Conservation (phyloP, 768 basidiomycete species). For the Pleurotus giganteus region DNA sequence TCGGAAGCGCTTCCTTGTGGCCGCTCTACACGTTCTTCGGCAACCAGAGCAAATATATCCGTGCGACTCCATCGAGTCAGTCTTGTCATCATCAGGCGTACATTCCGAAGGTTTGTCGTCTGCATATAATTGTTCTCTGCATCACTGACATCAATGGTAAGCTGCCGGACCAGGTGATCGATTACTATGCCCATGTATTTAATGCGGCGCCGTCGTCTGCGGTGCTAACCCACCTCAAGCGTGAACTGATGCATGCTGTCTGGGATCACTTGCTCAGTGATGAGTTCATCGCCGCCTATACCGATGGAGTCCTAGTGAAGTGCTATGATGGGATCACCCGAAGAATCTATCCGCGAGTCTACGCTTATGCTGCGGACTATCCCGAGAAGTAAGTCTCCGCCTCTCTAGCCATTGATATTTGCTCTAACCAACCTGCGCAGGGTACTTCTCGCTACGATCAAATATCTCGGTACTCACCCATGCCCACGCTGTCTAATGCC, state of each 20-base stretch:
- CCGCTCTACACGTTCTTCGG: conserved; percentile 30
- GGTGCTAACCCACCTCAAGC: conserved; percentile 7
- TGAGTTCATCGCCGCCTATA: conserved; percentile 8
- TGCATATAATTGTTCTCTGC: background rate
- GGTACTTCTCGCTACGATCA: conserved; percentile 32
- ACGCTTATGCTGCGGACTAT: background rate
- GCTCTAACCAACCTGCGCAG: conserved; percentile 15
- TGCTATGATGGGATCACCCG: conserved; percentile 7
- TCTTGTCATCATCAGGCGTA: conserved; percentile 41
- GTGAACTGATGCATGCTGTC: conserved; percentile 12
- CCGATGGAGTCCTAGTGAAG: conserved; percentile 7
- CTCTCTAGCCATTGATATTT: background rate
- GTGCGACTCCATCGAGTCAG: conserved; percentile 22
- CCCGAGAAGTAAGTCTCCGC: conserved; percentile 28
- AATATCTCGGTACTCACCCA: conserved; percentile 27
- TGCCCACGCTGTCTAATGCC: conserved; percentile 35
- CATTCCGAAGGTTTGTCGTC: conserved; percentile 32
- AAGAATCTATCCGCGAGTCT: background rate
- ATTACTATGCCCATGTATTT: background rate
- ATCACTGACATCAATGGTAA: background rate
- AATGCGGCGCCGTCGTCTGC: background rate
- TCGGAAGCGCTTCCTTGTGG: conserved; percentile 31
- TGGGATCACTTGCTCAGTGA: conserved; percentile 1
- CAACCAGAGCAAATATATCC: conserved; percentile 38
- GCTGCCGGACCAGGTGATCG: conserved; percentile 7